A percentile compares a stretch with the other conserved stretches of the same genome.
phyloP scores from a whole-genome alignment of 1,284 basidiomycete species.

The Erythrobasidium hasegawianum region DNA sequence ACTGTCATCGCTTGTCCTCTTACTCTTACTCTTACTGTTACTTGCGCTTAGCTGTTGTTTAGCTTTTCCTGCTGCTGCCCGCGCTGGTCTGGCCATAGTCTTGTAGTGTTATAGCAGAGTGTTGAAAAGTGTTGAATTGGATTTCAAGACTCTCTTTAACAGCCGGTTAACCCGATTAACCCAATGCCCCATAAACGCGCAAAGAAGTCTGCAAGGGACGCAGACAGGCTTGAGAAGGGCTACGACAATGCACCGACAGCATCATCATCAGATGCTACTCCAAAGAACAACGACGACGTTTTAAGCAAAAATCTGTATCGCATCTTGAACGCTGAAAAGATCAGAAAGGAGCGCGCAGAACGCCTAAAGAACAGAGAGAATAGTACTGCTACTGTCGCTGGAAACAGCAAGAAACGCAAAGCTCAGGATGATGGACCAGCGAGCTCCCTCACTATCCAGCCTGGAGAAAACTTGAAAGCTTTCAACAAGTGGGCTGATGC shows the following conservation, averaged over 20 bases:
- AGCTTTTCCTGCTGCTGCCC: not conserved
- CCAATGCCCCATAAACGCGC: constrained; percentile 33
- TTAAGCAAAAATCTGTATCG: constrained; percentile 20
- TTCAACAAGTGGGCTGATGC: constrained; percentile 19
- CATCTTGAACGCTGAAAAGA: constrained; percentile 33
- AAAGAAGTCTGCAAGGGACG: constrained; percentile 31
- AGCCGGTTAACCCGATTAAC: not conserved
- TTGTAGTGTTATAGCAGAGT: not conserved
- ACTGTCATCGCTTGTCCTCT: not conserved
- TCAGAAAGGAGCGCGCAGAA: constrained; percentile 29
- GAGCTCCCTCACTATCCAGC: constrained; percentile 27
- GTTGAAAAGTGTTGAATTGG: not conserved
- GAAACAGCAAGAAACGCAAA: constrained; percentile 8
- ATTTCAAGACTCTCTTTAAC: too few relatives aligned
- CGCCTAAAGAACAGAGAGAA: constrained; percentile 13
- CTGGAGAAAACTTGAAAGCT: constrained; percentile 30
- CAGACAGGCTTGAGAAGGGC: constrained; percentile 12
- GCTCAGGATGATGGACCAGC: not conserved
- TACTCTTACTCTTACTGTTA: not conserved
- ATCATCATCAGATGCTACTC: not conserved
- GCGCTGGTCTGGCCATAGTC: constrained; percentile 4
- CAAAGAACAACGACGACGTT: constrained; percentile 16
- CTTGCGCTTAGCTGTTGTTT: not conserved
- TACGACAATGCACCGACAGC: constrained; percentile 23
- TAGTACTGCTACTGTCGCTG: not conserved